Conservation (phyloP, 1,284 basidiomycete species). For the Fomitopsis pinicola region DNA sequence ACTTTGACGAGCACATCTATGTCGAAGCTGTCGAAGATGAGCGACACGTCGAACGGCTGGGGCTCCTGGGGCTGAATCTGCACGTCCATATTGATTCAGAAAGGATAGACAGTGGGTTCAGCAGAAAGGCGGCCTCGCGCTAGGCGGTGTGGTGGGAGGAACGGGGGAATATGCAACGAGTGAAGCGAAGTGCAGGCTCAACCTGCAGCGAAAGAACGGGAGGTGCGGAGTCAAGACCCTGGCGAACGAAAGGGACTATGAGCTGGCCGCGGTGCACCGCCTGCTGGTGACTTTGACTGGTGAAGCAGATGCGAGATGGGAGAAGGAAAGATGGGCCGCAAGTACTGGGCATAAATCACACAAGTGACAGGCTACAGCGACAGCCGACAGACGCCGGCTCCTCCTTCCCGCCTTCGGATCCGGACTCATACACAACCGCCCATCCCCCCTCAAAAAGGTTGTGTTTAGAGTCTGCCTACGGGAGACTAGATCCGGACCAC, state of each 20-base stretch:
- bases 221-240: neutral
- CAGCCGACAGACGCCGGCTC: neutral
- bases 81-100: neutral
- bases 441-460: too few species aligned
- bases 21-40: slow-evolving; percentile 62
- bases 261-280: slow-evolving; percentile 1
- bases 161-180: neutral
- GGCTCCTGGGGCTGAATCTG: slow-evolving; percentile 8
- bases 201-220: slow-evolving; percentile 4
- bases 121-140: neutral
- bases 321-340: neutral
- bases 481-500: too few species aligned
- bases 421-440: too few species aligned
- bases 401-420: neutral
- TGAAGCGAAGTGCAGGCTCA: slow-evolving; percentile 5
- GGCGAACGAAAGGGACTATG: neutral
- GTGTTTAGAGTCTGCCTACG: too few species aligned
- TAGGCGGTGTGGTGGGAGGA: neutral
- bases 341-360: neutral
- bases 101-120: neutral
- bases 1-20: slow-evolving; percentile 76
- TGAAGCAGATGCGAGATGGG: neutral
- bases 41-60: slow-evolving; percentile 22
- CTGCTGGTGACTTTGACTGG: slow-evolving; percentile 2
- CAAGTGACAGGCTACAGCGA: neutral